phyloP scores from a whole-genome alignment of 768 basidiomycete species.

The Pisolithus orientalis region DNA sequence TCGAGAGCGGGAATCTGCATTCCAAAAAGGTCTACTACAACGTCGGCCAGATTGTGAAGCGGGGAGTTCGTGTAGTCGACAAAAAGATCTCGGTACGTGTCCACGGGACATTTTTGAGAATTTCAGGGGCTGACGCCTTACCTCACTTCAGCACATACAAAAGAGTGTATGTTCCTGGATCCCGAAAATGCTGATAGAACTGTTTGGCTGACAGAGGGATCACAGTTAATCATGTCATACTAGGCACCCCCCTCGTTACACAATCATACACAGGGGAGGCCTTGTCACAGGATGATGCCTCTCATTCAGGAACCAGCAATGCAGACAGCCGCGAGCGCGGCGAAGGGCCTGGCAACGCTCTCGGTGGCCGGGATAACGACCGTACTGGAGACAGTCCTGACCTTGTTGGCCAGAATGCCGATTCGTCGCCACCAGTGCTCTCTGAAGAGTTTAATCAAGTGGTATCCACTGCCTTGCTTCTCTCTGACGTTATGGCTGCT shows the following conservation, averaged over 20 bases:
- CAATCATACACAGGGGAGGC: not conserved
- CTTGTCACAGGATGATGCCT: not conserved
- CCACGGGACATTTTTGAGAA: no score
- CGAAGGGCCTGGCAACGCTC: not conserved
- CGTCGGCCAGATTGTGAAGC: constrained; percentile 65
- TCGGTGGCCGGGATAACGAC: no score
- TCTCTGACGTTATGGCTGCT: not conserved
- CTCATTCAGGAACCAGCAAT: not conserved
- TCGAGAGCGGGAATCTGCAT: constrained; percentile 65
- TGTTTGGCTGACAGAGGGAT: not conserved
- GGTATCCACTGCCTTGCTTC: not conserved
- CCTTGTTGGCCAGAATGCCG: not conserved
- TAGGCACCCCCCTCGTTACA: not conserved
- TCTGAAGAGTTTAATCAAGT: not conserved
- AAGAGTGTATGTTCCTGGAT: constrained; percentile 56
- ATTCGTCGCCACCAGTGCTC: not conserved
- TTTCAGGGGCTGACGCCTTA: no score
- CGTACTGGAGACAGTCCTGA: not conserved
- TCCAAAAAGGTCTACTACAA: constrained; percentile 48
- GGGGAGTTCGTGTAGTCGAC: constrained; percentile 50
- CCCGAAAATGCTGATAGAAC: not conserved
- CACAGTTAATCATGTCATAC: constrained; percentile 36
- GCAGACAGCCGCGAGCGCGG: not conserved
- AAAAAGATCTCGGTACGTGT: constrained; percentile 59
- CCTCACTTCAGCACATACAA: constrained; percentile 51